phyloP scores from a whole-genome alignment of 441 rosid species.

The Corymbia citriodora region DNA sequence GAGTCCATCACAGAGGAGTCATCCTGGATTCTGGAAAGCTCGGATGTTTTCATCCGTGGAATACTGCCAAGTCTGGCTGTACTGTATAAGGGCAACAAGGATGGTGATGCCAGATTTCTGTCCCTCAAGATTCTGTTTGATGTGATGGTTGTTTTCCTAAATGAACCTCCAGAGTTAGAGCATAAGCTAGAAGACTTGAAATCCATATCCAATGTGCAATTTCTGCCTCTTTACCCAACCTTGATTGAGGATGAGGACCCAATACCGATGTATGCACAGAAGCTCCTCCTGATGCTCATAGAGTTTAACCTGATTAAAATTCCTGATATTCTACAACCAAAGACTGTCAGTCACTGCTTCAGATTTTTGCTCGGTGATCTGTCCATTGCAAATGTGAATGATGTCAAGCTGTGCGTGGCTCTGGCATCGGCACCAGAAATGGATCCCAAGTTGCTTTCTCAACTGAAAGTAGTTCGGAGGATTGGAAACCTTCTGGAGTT shows the following conservation, averaged over 20 bases:
- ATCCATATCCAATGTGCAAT: conserved; percentile 69
- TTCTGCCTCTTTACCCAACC: conserved; percentile 89
- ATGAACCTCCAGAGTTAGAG: conserved; percentile 48
- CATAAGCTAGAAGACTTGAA: conserved; percentile 54
- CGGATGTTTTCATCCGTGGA: conserved; percentile 43
- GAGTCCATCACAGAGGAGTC: conserved; percentile 78
- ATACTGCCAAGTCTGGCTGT: conserved; percentile 78
- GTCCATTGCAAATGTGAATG: conserved; percentile 83
- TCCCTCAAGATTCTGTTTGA: conserved; percentile 93
- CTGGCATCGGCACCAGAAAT: conserved; percentile 93
- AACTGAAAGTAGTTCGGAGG: conserved; percentile 72
- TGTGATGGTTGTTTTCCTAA: conserved; percentile 65
- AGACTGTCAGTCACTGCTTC: conserved; percentile 87
- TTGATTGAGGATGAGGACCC: conserved; percentile 97
- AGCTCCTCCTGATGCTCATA: conserved; percentile 90
- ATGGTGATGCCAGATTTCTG: conserved; percentile 89
- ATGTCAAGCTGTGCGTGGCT: conserved; percentile 85
- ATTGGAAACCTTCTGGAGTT: conserved; percentile 88
- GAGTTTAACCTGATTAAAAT: conserved; percentile 70
- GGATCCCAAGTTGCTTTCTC: conserved; percentile 85
- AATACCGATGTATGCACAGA: conserved; percentile 94
- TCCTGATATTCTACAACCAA: conserved; percentile 68
- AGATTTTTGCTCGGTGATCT: conserved; percentile 88
- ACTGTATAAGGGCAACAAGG: conserved; percentile 88
- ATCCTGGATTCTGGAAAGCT: conserved; percentile 47